A percentile compares a stretch with the other conserved stretches of the same genome.
Evolutionary conservation across 495 filamentous ascomycete species (phyloP).

Genomic region (Hypoxylon lienhwacheense): DNA sequence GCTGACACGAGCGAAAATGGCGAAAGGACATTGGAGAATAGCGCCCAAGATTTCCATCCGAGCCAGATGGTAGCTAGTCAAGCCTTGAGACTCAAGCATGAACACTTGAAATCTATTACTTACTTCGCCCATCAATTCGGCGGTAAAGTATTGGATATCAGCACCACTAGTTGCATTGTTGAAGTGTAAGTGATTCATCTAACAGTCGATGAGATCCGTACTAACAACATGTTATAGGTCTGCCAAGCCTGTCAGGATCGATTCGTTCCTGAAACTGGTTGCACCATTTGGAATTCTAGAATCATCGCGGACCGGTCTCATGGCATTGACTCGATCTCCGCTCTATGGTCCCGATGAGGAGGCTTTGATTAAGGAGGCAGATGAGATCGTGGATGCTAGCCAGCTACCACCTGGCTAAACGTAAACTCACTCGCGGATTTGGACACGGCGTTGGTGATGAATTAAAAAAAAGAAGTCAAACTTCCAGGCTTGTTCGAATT

Average conservation of each 20-base stretch:
- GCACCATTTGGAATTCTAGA: constrained; percentile 96
- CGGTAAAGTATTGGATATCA: constrained; percentile 96
- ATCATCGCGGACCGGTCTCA: constrained; percentile 89
- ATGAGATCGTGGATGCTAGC: constrained; percentile 89
- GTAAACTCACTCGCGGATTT: background rate
- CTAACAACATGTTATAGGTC: constrained; percentile 59
- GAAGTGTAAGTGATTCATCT: constrained; percentile 71
- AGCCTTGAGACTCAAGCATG: constrained; percentile 91
- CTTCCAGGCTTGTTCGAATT: constrained; percentile 15
- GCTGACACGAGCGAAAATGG: constrained; percentile 37
- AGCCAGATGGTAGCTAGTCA: constrained; percentile 79
- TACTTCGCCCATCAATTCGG: constrained; percentile 96
- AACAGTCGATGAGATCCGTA: constrained; percentile 11
- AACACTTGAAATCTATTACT: constrained; percentile 92
- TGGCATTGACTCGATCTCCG: constrained; percentile 93
- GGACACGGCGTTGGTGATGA: constrained; percentile 30
- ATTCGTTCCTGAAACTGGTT: constrained; percentile 96
- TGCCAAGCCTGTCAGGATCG: constrained; percentile 90
- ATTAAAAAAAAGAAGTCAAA: constrained; percentile 17
- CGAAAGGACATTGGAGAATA: constrained; percentile 44
- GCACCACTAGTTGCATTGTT: constrained; percentile 96
- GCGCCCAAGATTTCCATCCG: constrained; percentile 78
- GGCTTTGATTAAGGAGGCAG: constrained; percentile 77
- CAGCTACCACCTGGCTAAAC: constrained; percentile 87
- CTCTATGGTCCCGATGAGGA: constrained; percentile 74